Evolutionary conservation across 176 grass and related monocot species (phyloP), one percentile per base, ranked within the genome.

Genomic region (Aegilops longissima): DNA sequence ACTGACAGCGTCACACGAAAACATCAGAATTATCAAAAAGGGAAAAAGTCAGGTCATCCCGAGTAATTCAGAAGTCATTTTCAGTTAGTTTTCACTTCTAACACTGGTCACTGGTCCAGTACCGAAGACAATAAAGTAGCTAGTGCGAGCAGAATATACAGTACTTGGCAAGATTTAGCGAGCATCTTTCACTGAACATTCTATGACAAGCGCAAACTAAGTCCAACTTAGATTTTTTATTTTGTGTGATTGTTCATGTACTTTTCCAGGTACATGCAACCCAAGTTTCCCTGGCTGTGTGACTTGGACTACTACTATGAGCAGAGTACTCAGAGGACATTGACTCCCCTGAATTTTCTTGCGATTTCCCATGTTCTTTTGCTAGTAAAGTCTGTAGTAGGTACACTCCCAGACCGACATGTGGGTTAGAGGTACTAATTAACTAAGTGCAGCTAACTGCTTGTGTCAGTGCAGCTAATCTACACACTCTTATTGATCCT

Each of bases 151-250:
- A 49, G 12, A 12, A 14, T 16, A 51, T 44, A 25, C 25, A 25
- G 25, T 25, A 58, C 18, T 65, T 52, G 24, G 17, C 6, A 8
- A 18, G 54, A 58, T 20, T 58, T 58, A 0, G 54, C 54, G 0
- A 58, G 54, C 12, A 59, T 59, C 6, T 82, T 82, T 58, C 78
- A 82, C n/a, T 40, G 31, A 82, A 76, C 30, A 82, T 74, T 87
- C 68, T 13, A 27, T 81, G 25, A 25, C 25, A 25, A 25, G 25
- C 25, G 25, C 25, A 25, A 25, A 56, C 24, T 40, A 40, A 59
- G 18, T 59, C 56, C 16, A 34, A 67, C 2, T 33, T 8, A 13
- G 12, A 13, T 31, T 31, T 31, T 31, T 62, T 63, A 11, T 33
- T 31, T 25, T 25, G 25, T 10, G 24, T 24, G 76, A 30, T 31